These are phyloP conservation scores for Aspergillus floridensis DNA, from an alignment of 2,329 filamentous ascomycete species.

Conservation along the genomic window DNA sequence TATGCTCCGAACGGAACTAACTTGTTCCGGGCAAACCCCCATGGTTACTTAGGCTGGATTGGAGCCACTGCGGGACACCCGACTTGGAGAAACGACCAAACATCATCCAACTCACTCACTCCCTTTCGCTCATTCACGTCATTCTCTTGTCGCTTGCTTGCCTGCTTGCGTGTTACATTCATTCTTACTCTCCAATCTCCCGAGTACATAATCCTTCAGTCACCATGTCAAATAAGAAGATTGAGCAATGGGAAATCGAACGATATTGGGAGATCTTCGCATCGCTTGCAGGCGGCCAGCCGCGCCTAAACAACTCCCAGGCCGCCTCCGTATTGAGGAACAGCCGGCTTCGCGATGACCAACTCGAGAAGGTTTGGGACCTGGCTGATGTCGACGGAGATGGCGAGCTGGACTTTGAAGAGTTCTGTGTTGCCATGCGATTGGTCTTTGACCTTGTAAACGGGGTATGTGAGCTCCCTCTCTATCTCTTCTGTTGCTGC, in stretches of 20 bases:
- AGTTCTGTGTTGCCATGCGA: conserved; percentile 98
- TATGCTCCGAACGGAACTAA: conserved; percentile 29
- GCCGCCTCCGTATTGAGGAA: conserved; percentile 72
- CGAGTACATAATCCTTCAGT: neutral
- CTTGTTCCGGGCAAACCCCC: conserved; percentile 20
- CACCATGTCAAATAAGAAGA: conserved; percentile 49
- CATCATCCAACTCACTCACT: conserved; percentile 7
- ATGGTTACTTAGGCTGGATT: neutral
- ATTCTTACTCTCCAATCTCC: conserved; percentile 16
- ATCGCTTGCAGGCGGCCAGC: conserved; percentile 62
- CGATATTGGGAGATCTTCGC: conserved; percentile 80
- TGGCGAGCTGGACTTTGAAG: conserved; percentile 96
- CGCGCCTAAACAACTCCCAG: conserved; percentile 66
- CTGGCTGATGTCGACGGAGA: conserved; percentile 96
- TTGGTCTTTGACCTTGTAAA: conserved; percentile 97
- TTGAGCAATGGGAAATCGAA: conserved; percentile 72
- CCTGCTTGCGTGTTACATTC: neutral
- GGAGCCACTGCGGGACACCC: conserved; percentile 21
- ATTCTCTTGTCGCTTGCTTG: neutral
- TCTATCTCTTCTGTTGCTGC: neutral
- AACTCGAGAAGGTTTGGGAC: conserved; percentile 97
- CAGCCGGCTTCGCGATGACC: conserved; percentile 69
- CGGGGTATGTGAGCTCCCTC: conserved; percentile 60
- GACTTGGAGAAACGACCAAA: conserved; percentile 16
- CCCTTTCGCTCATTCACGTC: neutral